These are phyloP conservation scores for Calocera viscosa DNA, from an alignment of 768 basidiomycete species.

Conservation along the genomic window DNA sequence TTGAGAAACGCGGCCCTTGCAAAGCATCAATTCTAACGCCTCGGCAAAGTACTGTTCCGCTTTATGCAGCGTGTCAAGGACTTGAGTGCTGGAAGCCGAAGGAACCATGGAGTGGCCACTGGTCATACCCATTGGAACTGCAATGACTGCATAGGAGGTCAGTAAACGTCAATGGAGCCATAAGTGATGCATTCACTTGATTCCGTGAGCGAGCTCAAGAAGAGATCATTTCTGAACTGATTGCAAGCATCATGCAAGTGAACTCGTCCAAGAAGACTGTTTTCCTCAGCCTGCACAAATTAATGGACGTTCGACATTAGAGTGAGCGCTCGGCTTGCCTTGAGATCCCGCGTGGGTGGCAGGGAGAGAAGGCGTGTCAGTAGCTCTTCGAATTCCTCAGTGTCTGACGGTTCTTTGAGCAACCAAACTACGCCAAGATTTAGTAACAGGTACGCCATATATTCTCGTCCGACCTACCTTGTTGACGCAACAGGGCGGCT, in stretches of 20 bases:
- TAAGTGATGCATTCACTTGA: slow-evolving; percentile 49
- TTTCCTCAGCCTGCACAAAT: slow-evolving; percentile 52
- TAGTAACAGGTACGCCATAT: too few relatives aligned
- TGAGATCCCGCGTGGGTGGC: slow-evolving; percentile 44
- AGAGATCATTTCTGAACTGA: slow-evolving; percentile 73
- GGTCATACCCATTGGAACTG: slow-evolving; percentile 68
- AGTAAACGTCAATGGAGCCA: background rate
- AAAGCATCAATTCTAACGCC: slow-evolving; percentile 43
- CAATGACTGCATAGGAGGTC: slow-evolving; percentile 45
- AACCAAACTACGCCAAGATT: slow-evolving; percentile 46
- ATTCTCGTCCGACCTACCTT: too few relatives aligned
- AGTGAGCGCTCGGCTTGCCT: slow-evolving; percentile 31
- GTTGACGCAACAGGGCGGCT: slow-evolving; percentile 37
- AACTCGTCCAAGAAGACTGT: slow-evolving; percentile 61
- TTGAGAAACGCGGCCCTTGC: slow-evolving; percentile 51
- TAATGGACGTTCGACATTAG: background rate
- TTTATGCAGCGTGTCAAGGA: slow-evolving; percentile 45
- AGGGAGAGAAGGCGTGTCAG: slow-evolving; percentile 47
- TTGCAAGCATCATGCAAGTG: slow-evolving; percentile 64
- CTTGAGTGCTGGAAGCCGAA: slow-evolving; percentile 42
- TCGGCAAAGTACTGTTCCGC: slow-evolving; percentile 63
- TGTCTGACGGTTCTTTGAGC: slow-evolving; percentile 41
- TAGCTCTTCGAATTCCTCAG: slow-evolving; percentile 35
- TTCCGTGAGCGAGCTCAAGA: slow-evolving; percentile 78
- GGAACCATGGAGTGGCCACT: slow-evolving; percentile 31